phyloP scores from a whole-genome alignment of 140 eudicot genomes.

The Cichorium intybus region DNA sequence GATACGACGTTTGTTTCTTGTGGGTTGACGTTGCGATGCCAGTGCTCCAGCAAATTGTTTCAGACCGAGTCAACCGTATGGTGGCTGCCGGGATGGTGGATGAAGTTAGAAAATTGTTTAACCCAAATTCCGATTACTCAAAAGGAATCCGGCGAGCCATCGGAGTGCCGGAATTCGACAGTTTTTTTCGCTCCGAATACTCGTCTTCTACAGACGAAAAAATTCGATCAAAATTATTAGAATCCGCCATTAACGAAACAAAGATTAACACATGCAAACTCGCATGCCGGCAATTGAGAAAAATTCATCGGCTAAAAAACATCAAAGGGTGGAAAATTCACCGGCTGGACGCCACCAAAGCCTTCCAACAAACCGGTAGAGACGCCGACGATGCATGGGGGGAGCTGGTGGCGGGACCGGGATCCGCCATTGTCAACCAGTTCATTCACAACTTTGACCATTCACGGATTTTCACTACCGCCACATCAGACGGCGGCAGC shows the following conservation, averaged over 20 bases:
- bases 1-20: conserved; percentile 71
- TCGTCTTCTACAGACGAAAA: conserved; percentile 19
- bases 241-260: conserved; percentile 49
- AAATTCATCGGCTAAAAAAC: conserved; percentile 49
- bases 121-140: conserved; percentile 55
- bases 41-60: conserved; percentile 43
- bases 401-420: conserved; percentile 44
- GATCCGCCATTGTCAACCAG: conserved; percentile 25
- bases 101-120: conserved; percentile 48
- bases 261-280: conserved; percentile 59
- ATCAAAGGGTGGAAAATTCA: conserved; percentile 63
- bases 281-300: conserved; percentile 53
- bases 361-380: conserved; percentile 34
- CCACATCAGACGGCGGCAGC: neutral
- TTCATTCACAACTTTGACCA: conserved; percentile 29
- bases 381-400: conserved; percentile 56
- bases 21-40: conserved; percentile 84
- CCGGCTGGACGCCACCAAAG: conserved; percentile 75
- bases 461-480: neutral
- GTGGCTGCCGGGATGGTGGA: conserved; percentile 66
- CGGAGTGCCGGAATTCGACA: conserved; percentile 76
- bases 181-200: conserved; percentile 46
- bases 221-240: conserved; percentile 32
- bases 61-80: conserved; percentile 72
- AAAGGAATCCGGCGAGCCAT: conserved; percentile 74